Base-by-base conservation (phyloP, 805 yeast species). In the Wickerhamomyces strasburgensis region DNA sequence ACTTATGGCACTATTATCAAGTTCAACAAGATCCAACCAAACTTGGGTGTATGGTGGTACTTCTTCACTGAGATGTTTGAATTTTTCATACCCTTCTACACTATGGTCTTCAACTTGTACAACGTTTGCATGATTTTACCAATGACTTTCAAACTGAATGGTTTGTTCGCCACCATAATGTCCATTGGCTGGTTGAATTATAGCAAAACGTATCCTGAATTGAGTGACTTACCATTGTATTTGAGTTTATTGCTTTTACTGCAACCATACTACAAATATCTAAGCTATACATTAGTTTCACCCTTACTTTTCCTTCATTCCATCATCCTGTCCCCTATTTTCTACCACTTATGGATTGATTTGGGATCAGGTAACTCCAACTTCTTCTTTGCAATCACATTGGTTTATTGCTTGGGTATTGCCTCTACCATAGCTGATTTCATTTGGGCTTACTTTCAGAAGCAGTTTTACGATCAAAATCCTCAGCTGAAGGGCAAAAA, bases 31-130 rank as follows among this genome's bases (percentile, higher is more conserved):
- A 75, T 88, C 43, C 70, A 80, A 5, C 98, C 98, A 19, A 93
- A 93, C 60, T 59, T 93, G 47, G 98, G 98, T 1, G 66, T 93
- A 15, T 93, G 99, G 99, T 93, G 99, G 99, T 93, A 93, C 64
- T 79, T 89, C 51, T 93, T 93, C 67, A 84, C 90, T 29, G 98
- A 93, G 60, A 84, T 93, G 77, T 93, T 93, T 62, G 93, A 83
- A 38, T 84, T 79, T 55, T 93, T 90, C 68, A 72, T 81, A 19
- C 78, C 85, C 15, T 88, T 93, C 53, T 93, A 84, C 67, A 64
- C 80, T 27, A 79, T 87, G 9, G 80, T 88, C 15, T 93, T 89
- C 75, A 89, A 88, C 52, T 52, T 89, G 31, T 87, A 80, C 60
- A 61, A 78, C 13, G 65, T 78, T 14, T 63, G 80, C 3, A 84